phyloP scores from a whole-genome alignment of 768 basidiomycete species.

The Mycena floridula region DNA sequence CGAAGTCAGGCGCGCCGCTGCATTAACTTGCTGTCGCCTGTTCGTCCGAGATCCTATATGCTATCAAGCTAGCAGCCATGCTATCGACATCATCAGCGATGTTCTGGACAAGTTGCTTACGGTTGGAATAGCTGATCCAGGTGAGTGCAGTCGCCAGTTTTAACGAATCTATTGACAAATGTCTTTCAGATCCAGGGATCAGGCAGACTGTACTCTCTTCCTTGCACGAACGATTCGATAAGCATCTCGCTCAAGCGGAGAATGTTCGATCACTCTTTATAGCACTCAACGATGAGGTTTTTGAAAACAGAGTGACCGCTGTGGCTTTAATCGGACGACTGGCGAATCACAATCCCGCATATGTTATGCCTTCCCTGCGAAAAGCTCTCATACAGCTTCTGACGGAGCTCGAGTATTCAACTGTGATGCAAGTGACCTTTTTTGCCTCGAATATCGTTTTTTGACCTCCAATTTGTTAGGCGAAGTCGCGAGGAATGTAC shows the following conservation, averaged over 20 bases:
- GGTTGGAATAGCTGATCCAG: slow-evolving; percentile 94
- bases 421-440: slow-evolving; percentile 46
- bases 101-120: slow-evolving; percentile 95
- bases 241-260: slow-evolving; percentile 95
- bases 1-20: slow-evolving; percentile 85
- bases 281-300: slow-evolving; percentile 94
- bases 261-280: slow-evolving; percentile 97
- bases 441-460: not conserved
- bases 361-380: slow-evolving; percentile 95
- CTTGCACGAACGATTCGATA: slow-evolving; percentile 91
- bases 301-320: slow-evolving; percentile 89
- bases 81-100: slow-evolving; percentile 95
- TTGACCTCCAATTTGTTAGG: too few species aligned
- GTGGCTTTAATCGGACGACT: slow-evolving; percentile 89
- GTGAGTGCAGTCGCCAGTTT: slow-evolving; percentile 33
- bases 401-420: slow-evolving; percentile 95
- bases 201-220: slow-evolving; percentile 81
- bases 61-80: slow-evolving; percentile 91
- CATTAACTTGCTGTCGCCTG: slow-evolving; percentile 84
- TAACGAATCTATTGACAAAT: slow-evolving; percentile 6
- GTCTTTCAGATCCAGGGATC: slow-evolving; percentile 61
- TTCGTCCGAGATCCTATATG: slow-evolving; percentile 95
- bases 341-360: slow-evolving; percentile 93
- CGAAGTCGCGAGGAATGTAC: slow-evolving; percentile 91
- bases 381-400: slow-evolving; percentile 94